Base-by-base conservation (phyloP, 2,329 filamentous ascomycete species). In the Delphinella strobiligena region DNA sequence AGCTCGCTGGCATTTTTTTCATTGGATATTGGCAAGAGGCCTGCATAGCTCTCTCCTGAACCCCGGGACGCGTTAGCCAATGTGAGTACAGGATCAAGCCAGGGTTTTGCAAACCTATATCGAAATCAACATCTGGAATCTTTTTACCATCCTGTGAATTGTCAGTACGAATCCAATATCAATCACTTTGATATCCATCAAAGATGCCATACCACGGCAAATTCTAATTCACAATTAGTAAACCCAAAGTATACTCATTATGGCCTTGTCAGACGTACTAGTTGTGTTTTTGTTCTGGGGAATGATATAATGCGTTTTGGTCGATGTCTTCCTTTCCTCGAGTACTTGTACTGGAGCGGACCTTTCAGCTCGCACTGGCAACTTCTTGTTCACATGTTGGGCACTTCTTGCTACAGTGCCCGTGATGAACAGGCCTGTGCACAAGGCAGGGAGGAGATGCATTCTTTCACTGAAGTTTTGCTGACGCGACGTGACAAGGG, bases 31-130 rank as follows among this genome's bases (percentile, higher is more conserved):
- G 73, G 70, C n/a, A 78, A 52, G 5, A 71, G 58, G 32, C 61
- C 81, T 1, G 73, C 80, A 32, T 47, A 60, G 12, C 49, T 49
- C 44, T 60, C 56, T 16, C 57, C 57, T 27, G 22, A 12, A 27
- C 22, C 7, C 14, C 9, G 2, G 2, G 12, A 4, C 10, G 2
- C 27, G 24, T 41, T 31, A 41, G 39, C 16, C 5, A 19, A 27
- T 1, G 19, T 4, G 8, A 9, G 5, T 29, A 17, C 8, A 31
- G 18, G 16, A 35, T 16, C 10, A 18, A 10, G 16, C 9, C 33
- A 7, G 33, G 8, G 49, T 82, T 85, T 0, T 72, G 79, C 56
- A 82, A 80, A 5, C 80, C 82, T 48, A 64, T 61, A 46, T 64
- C 56, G 36, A 64, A 64, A 40, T 61, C 47, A 11, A 65, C 59